Base-by-base conservation (phyloP, 169 alveolate species). In the Hammondia hammondi region DNA sequence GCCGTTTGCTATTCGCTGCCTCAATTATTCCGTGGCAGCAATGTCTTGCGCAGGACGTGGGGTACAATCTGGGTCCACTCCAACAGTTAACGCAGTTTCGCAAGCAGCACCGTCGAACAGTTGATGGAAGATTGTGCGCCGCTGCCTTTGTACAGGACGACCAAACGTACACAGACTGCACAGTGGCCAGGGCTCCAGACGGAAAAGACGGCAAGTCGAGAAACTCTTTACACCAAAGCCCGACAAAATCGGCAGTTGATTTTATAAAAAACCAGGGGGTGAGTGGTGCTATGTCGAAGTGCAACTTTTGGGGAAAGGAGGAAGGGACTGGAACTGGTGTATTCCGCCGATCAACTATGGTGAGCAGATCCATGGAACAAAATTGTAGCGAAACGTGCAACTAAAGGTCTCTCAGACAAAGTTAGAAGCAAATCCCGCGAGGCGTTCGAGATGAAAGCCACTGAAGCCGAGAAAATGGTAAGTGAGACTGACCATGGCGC, bases 71-170 rank as follows among this genome's bases (percentile, higher is more conserved):
- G 29, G 90, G 90, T 0, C 90, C 96, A 82, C 97, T 97, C 92
- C 97, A 94, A 95, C 95, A 95, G 85, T 94, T 98, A 71, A 98
- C 99, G 17, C 98, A 97, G 91, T 98, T 97, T 91, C 97, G 99
- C 39, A 97, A 97, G 67, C 97, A 97, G 81, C 98, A 97, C 95
- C 95, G 99, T 35, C 96, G 97, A 93, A 98, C 99, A 56, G 96
- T 98, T 5, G 98, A 98, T 70, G 99, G 99, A 9, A 92, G 98
- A 52, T 96, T 98, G 48, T 98, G 99, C 93, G 98, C 99, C 0
- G 99, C 99, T 10, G 99, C 99, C 10, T 98, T 98, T 90, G 99
- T 98, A 46, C 99, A 98, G 72, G 98, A 98, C 90, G 99, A 98
- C 70, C 98, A 97, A 71, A 97, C 97, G 7, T 98, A 97, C 96